A percentile compares a stretch with the other conserved stretches of the same genome.
These are phyloP conservation scores for Sporisorium iseilematis-ciliati DNA, from an alignment of 1,284 basidiomycete species.

Conservation along the genomic window DNA sequence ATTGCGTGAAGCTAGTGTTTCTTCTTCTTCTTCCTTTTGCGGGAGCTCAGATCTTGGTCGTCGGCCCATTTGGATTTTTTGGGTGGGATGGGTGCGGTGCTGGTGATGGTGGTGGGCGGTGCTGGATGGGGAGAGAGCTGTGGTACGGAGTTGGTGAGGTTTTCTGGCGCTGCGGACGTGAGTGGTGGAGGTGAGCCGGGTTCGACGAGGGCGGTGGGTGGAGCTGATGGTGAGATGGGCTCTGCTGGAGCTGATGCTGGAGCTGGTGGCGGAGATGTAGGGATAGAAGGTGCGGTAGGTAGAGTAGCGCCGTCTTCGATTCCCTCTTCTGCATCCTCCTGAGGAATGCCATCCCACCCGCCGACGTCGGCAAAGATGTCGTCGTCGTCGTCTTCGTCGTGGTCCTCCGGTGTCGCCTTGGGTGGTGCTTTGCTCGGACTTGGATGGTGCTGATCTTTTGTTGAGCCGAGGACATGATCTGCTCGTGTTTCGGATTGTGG, in stretches of 20 bases:
- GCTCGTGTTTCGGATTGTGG: background rate
- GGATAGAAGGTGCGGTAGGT: background rate
- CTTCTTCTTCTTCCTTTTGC: constrained; percentile 33
- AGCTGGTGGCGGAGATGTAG: background rate
- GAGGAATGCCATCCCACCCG: constrained; percentile 78
- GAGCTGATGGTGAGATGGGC: background rate
- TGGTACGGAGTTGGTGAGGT: background rate
- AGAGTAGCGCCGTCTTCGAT: constrained; percentile 43
- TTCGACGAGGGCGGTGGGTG: background rate
- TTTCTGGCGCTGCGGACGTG: no score
- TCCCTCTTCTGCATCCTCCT: constrained; percentile 54
- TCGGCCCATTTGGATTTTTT: constrained; percentile 42
- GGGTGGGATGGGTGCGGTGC: background rate
- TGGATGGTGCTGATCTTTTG: no score
- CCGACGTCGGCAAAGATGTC: constrained; percentile 86
- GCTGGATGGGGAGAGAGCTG: background rate
- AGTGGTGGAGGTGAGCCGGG: background rate
- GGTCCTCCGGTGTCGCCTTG: constrained; percentile 1
- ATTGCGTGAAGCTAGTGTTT: constrained; percentile 7
- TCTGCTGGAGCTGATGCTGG: background rate
- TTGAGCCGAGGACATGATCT: background rate
- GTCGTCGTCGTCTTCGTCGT: constrained; percentile 71
- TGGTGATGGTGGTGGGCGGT: background rate
- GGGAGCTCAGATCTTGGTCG: constrained; percentile 16
- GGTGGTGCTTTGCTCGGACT: background rate